phyloP scores from a whole-genome alignment of 1,139 yeast genomes.

The Protomyces arabidopsidicola region DNA sequence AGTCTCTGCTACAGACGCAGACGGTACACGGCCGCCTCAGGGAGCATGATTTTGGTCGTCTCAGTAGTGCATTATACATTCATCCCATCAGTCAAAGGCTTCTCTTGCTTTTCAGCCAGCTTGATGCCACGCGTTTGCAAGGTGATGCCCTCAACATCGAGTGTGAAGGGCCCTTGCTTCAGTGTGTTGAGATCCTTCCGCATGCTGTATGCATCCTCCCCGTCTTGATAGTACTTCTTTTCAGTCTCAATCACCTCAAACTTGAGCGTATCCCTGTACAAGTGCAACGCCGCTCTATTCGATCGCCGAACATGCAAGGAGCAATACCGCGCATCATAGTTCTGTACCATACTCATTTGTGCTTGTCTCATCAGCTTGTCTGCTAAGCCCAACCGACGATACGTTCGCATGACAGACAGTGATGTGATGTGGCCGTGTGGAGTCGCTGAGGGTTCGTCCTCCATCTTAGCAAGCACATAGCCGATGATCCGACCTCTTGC shows the following conservation, averaged over 20 bases:
- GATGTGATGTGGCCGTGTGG: conserved; percentile 96
- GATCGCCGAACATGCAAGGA: conserved; percentile 91
- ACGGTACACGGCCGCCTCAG: conserved; percentile 53
- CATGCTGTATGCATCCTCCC: conserved; percentile 90
- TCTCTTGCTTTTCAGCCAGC: neutral
- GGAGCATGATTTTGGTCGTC: neutral
- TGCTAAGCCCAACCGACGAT: conserved; percentile 91
- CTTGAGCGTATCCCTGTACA: conserved; percentile 77
- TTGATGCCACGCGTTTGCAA: conserved; percentile 20
- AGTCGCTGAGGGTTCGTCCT: conserved; percentile 76
- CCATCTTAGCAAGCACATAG: conserved; percentile 93
- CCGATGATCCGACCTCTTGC: conserved; percentile 64
- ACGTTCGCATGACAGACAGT: conserved; percentile 88
- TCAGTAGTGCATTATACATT: neutral
- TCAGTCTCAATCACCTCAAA: conserved; percentile 81
- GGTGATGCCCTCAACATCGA: conserved; percentile 18
- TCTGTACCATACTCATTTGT: conserved; percentile 72
- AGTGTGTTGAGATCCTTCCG: conserved; percentile 12
- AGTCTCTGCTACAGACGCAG: neutral
- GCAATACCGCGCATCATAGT: conserved; percentile 76
- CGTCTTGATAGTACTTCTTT: conserved; percentile 86
- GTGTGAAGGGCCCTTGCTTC: conserved; percentile 13
- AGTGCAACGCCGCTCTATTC: conserved; percentile 88
- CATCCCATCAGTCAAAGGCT: neutral
- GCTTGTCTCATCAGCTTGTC: conserved; percentile 90